These are phyloP conservation scores for Solanum hybrid DNA, from an alignment of 305 asterid genomes.

Conservation along the genomic window DNA sequence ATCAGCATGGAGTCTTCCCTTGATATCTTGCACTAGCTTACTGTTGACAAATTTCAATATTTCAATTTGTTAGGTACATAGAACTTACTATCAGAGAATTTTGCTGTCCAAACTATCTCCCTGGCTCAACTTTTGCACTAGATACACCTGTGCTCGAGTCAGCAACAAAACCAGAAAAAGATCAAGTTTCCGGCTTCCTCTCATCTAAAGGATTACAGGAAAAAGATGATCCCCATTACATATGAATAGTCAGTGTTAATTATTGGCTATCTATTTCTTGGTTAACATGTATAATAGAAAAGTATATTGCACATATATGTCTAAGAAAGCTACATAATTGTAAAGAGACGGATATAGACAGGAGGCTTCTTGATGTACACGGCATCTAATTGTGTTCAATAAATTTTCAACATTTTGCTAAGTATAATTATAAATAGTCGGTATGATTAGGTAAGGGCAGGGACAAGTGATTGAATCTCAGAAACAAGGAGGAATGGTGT, in stretches of 20 bases:
- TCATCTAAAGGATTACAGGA: background rate
- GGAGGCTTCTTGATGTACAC: background rate
- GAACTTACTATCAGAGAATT: background rate
- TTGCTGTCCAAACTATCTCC: background rate
- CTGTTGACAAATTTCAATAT: background rate
- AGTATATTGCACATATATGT: background rate
- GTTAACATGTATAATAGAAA: background rate
- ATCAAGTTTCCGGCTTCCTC: background rate
- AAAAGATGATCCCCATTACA: background rate
- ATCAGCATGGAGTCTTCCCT: background rate
- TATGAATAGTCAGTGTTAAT: background rate
- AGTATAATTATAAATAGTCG: background rate
- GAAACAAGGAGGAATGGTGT: background rate
- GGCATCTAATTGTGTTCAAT: background rate
- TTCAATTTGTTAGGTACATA: background rate
- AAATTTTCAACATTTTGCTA: background rate
- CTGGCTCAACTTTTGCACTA: background rate
- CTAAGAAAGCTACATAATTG: background rate
- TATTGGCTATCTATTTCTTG: background rate
- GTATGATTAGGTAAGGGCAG: background rate
- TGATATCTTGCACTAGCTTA: background rate
- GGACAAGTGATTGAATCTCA: background rate
- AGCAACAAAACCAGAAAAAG: background rate
- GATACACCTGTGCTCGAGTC: background rate
- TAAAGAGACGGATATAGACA: background rate